These are phyloP conservation scores for Articulospora tetracladia DNA, from an alignment of 495 filamentous ascomycete genomes.

Conservation along the genomic window DNA sequence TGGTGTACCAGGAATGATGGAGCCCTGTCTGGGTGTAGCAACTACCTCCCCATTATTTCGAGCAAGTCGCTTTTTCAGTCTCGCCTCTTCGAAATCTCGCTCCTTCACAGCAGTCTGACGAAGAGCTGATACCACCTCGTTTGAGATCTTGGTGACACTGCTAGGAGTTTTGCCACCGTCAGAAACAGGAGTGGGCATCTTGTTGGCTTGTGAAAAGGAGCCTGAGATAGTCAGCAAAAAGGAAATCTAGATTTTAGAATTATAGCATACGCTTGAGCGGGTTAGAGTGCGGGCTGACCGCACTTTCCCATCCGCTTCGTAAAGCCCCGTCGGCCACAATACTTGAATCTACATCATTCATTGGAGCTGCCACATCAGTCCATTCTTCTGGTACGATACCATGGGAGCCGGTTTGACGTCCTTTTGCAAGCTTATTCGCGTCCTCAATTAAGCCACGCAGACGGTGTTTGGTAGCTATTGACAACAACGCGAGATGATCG, in stretches of 20 bases:
- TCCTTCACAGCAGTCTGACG: conserved; percentile 33
- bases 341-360: conserved; percentile 29
- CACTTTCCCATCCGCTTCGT: conserved; percentile 29
- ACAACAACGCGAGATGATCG: conserved; percentile 72
- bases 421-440: conserved; percentile 57
- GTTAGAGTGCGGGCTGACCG: conserved; percentile 31
- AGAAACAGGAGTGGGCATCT: conserved; percentile 23
- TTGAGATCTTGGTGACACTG: conserved; percentile 16
- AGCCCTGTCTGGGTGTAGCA: conserved; percentile 34
- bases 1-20: conserved; percentile 45
- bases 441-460: conserved; percentile 68
- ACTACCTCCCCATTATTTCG: conserved; percentile 33
- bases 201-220: conserved; percentile 18
- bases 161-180: conserved; percentile 20
- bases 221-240: conserved; percentile 18
- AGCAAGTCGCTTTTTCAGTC: conserved; percentile 43
- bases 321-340: conserved; percentile 29
- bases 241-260: not conserved
- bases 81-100: conserved; percentile 43
- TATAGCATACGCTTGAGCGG: conserved; percentile 26
- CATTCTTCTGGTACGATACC: conserved; percentile 68
- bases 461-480: conserved; percentile 69
- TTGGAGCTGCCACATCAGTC: conserved; percentile 55
- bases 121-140: conserved; percentile 36
- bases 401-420: conserved; percentile 66